Evolutionary conservation across 257 asterid genomes (phyloP).

Genomic region (Solanum arcanum): DNA sequence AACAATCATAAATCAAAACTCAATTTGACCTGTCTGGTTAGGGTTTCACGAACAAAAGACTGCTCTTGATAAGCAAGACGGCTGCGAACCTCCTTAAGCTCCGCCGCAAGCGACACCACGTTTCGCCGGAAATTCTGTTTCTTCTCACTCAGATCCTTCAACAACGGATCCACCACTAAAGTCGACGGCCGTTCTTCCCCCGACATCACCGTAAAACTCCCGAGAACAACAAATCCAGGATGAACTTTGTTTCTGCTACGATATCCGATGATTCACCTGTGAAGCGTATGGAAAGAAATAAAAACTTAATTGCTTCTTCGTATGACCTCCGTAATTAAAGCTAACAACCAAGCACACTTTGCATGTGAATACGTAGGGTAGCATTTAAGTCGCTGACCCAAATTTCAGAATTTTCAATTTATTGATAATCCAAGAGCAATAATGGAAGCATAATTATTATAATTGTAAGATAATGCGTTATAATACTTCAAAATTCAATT

Average conservation of each 20-base stretch:
- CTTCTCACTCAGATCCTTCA: conserved; percentile 78
- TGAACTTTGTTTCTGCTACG: not conserved
- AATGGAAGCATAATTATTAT: not conserved
- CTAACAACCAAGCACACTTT: conserved; percentile 16
- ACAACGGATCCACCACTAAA: conserved; percentile 62
- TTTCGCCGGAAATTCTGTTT: conserved; percentile 76
- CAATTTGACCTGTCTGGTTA: conserved; percentile 47
- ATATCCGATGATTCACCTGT: not conserved
- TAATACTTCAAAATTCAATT: not conserved
- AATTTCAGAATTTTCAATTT: not conserved
- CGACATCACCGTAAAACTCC: conserved; percentile 10
- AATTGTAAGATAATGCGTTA: not conserved
- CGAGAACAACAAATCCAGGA: not conserved
- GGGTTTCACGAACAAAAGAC: conserved; percentile 39
- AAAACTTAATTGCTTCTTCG: not conserved
- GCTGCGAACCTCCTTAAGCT: conserved; percentile 69
- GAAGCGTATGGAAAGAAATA: not conserved
- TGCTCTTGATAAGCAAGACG: conserved; percentile 60
- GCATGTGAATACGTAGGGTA: conserved; percentile 41
- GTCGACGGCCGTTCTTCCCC: conserved; percentile 17
- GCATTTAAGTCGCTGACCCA: conserved; percentile 26
- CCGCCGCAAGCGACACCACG: conserved; percentile 79
- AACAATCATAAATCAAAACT: conserved; percentile 3
- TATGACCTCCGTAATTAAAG: conserved; percentile 14
- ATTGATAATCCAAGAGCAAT: not conserved